Percentiles rank a stretch among this genome's conserved stretches.
Evolutionary conservation across 2,329 filamentous ascomycete genomes (phyloP).

Genomic region (Fusarium pilosicola): DNA sequence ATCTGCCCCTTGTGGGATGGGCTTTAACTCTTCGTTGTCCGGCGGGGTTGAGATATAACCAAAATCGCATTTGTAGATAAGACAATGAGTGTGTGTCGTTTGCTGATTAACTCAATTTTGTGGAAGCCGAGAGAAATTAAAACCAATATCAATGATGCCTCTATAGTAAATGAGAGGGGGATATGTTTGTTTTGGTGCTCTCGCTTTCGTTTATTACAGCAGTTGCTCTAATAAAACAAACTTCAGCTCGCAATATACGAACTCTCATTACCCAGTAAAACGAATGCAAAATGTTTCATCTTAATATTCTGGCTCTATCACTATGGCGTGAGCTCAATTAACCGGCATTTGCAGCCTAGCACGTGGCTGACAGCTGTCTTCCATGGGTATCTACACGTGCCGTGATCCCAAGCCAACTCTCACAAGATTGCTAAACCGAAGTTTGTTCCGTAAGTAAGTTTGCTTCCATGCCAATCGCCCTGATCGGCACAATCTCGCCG

Average conservation of each 20-base stretch:
- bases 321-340: constrained; percentile 12
- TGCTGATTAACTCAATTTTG: not conserved
- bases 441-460: constrained; percentile 6
- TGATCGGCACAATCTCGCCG: constrained; percentile 3
- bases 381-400: constrained; percentile 23
- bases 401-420: constrained; percentile 17
- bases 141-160: not conserved
- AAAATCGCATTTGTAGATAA: not conserved
- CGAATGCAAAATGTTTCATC: not conserved
- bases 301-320: not conserved
- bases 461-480: constrained; percentile 5
- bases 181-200: not conserved
- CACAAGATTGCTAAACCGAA: constrained; percentile 10
- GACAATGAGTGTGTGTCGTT: too few relatives aligned
- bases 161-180: not conserved
- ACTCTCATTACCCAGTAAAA: not conserved
- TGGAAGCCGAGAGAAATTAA: not conserved
- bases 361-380: constrained; percentile 31
- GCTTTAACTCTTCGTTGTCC: not conserved
- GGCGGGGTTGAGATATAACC: not conserved
- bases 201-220: not conserved
- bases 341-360: constrained; percentile 15
- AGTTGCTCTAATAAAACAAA: not conserved
- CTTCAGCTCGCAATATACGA: not conserved
- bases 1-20: not conserved